phyloP scores from a whole-genome alignment of 1,284 basidiomycete species.

The Sporisorium scitamineum region DNA sequence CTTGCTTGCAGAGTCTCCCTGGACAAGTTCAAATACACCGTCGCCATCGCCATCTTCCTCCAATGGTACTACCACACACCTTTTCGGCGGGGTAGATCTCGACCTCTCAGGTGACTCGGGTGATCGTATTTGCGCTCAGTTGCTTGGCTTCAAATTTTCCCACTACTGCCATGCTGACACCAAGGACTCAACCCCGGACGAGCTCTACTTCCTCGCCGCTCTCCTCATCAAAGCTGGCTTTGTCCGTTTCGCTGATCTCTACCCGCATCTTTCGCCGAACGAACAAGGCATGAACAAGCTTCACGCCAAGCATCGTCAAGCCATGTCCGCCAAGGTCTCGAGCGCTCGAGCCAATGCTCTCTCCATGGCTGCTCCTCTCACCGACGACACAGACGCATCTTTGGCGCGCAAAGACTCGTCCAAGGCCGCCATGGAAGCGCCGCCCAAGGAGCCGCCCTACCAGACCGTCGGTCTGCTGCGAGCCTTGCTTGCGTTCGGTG shows the following conservation, averaged over 20 bases:
- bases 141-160: constrained; percentile 94
- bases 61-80: not conserved
- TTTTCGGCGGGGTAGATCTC: constrained; percentile 31
- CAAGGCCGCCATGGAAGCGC: constrained; percentile 71
- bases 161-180: constrained; percentile 77
- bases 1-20: constrained; percentile 85
- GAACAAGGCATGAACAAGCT: constrained; percentile 69
- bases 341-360: constrained; percentile 80
- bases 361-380: constrained; percentile 88
- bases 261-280: constrained; percentile 77
- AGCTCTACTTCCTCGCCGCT: constrained; percentile 84
- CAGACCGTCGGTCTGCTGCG: constrained; percentile 84
- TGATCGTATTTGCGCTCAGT: constrained; percentile 78
- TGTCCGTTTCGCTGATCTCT: constrained; percentile 85
- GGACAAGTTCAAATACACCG: constrained; percentile 71
- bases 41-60: constrained; percentile 9
- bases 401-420: constrained; percentile 31
- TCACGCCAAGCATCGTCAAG: constrained; percentile 77
- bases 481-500: constrained; percentile 87
- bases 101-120: constrained; percentile 70
- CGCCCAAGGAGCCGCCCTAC: constrained; percentile 75
- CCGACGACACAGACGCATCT: constrained; percentile 71
- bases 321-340: constrained; percentile 74
- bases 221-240: constrained; percentile 89
- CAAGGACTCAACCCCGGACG: constrained; percentile 75